Percentiles rank a stretch among this genome's conserved stretches.
Evolutionary conservation across 352 stramenopile species (phyloP).

Genomic region (Pythium coloratum): DNA sequence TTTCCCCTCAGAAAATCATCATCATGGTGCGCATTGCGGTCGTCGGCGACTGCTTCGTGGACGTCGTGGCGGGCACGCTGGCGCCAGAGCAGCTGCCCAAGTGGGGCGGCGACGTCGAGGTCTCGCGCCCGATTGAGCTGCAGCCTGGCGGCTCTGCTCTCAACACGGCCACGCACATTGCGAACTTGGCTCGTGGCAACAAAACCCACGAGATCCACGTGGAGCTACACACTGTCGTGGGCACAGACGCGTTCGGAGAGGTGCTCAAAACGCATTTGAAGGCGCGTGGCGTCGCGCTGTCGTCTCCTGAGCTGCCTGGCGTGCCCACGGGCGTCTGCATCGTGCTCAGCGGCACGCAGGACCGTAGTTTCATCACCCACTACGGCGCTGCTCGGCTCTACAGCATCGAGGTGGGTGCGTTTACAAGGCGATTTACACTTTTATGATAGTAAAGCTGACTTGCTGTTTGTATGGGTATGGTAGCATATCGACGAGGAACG

Average conservation of each 20-base stretch:
- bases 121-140: constrained; percentile 62
- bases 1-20: not conserved
- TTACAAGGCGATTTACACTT: not conserved
- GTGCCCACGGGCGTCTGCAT: constrained; percentile 77
- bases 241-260: constrained; percentile 33
- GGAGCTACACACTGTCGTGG: constrained; percentile 61
- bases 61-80: constrained; percentile 76
- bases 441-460: no score
- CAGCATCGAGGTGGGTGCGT: constrained; percentile 45
- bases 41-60: constrained; percentile 34
- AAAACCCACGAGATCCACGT: constrained; percentile 36
- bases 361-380: constrained; percentile 84
- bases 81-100: constrained; percentile 62
- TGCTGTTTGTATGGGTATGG: not conserved
- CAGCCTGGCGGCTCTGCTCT: constrained; percentile 79
- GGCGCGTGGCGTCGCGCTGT: constrained; percentile 37
- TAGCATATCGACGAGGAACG: constrained; percentile 67
- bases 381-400: constrained; percentile 71
- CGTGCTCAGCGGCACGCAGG: constrained; percentile 65
- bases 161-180: constrained; percentile 83
- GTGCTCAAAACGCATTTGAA: constrained; percentile 39
- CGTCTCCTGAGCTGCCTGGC: constrained; percentile 38
- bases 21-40: constrained; percentile 15
- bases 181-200: constrained; percentile 43
- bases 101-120: constrained; percentile 79